Conservation (phyloP, 2,329 filamentous ascomycete genomes). For the Pezicula radicicola region DNA sequence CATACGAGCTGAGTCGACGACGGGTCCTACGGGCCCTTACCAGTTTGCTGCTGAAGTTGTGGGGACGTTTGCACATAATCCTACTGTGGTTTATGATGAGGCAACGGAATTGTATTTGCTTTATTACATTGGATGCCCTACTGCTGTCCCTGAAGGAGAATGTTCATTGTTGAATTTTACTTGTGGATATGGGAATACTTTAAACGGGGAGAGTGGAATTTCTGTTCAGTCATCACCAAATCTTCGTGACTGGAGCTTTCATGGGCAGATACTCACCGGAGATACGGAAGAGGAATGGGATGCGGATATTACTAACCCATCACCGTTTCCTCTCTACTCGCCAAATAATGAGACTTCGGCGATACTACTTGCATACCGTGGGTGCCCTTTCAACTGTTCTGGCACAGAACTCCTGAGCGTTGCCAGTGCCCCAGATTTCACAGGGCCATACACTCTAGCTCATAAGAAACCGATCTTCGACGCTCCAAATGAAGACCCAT, state of each 20-base stretch:
- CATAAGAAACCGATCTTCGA: background rate
- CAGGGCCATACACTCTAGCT: constrained; percentile 1
- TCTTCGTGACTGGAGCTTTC: constrained; percentile 5
- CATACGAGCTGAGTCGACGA: constrained; percentile 41
- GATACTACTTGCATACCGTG: constrained; percentile 27
- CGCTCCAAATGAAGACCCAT: constrained; percentile 28
- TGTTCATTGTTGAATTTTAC: constrained; percentile 1
- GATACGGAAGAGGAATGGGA: background rate
- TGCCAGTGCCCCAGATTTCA: background rate
- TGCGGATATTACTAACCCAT: constrained; percentile 36
- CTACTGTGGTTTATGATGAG: constrained; percentile 40
- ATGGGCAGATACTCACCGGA: constrained; percentile 2
- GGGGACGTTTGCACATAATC: constrained; percentile 43
- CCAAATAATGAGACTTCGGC: constrained; percentile 21
- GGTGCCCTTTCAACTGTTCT: constrained; percentile 3
- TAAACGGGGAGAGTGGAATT: constrained; percentile 8
- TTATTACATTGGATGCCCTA: constrained; percentile 39
- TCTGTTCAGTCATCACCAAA: constrained; percentile 5
- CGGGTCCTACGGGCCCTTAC: constrained; percentile 42
- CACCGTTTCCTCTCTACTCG: constrained; percentile 36
- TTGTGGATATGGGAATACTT: constrained; percentile 7
- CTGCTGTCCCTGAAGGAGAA: constrained; percentile 25
- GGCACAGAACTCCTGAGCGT: constrained; percentile 4
- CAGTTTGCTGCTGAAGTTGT: constrained; percentile 36
- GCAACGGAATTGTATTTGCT: constrained; percentile 41